A percentile compares a stretch with the other conserved stretches of the same genome.
Conservation (phyloP, 805 yeast species). For the Grigorovia transvaalensis region DNA sequence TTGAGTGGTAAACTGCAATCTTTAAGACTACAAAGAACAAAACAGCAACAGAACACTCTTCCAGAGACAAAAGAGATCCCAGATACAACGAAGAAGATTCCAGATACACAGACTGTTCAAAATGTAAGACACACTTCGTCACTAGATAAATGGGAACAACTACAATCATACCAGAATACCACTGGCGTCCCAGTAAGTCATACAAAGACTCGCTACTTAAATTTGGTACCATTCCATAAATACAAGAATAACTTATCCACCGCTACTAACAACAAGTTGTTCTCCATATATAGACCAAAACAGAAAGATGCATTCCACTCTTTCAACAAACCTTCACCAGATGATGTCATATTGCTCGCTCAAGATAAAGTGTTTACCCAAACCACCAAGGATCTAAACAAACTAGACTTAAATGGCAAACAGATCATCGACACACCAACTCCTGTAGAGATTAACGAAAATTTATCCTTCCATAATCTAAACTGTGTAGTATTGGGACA, state of each 20-base stretch:
- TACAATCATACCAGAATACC: too few species aligned
- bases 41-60: background rate
- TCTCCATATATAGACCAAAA: constrained; percentile 19
- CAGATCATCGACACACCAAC: background rate
- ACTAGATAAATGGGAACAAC: too few species aligned
- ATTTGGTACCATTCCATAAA: background rate
- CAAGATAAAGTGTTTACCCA: constrained; percentile 40
- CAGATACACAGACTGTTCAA: background rate
- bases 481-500: constrained; percentile 7
- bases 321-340: constrained; percentile 71
- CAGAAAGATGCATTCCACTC: constrained; percentile 19
- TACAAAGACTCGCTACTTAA: background rate
- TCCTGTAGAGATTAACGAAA: background rate
- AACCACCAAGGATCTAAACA: constrained; percentile 14
- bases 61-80: background rate
- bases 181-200: too few species aligned
- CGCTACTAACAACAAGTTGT: constrained; percentile 12
- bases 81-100: background rate
- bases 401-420: background rate
- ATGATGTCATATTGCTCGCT: constrained; percentile 54
- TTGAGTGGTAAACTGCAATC: background rate
- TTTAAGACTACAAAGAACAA: background rate
- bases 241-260: constrained; percentile 6
- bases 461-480: background rate
- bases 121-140: too few species aligned